phyloP scores from a whole-genome alignment of 2,329 filamentous ascomycete genomes.

The Aspergillus proliferans region DNA sequence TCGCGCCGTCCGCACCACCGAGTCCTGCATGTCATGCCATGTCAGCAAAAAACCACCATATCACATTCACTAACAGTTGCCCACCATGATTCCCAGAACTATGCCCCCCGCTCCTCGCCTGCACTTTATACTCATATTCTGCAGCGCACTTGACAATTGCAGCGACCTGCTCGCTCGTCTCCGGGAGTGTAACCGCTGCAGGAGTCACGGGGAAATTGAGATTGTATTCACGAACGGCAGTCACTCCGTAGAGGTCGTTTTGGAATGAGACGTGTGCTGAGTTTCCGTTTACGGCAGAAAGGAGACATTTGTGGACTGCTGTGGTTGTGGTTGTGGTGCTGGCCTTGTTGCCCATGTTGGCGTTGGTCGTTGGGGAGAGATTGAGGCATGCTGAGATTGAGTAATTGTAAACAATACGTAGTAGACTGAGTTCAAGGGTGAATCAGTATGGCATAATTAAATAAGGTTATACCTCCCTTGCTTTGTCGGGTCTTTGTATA shows the following conservation, averaged over 20 bases:
- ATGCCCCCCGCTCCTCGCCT: slow-evolving; percentile 49
- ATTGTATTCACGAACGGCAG: slow-evolving; percentile 18
- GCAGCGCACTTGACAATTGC: slow-evolving; percentile 44
- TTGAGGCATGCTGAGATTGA: no score
- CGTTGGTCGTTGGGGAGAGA: no score
- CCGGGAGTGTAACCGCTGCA: slow-evolving; percentile 27
- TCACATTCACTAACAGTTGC: no score
- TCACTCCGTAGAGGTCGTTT: slow-evolving; percentile 1
- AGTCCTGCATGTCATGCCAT: slow-evolving; percentile 15
- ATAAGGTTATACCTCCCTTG: no score
- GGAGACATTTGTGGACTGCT: no score
- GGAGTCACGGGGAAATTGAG: slow-evolving; percentile 23
- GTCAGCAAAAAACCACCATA: not conserved
- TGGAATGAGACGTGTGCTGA: slow-evolving; percentile 5
- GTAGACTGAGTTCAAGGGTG: no score
- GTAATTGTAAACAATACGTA: no score
- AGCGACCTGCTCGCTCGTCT: slow-evolving; percentile 38
- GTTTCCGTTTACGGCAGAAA: slow-evolving; percentile 10
- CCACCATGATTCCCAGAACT: slow-evolving; percentile 48
- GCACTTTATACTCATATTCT: slow-evolving; percentile 41
- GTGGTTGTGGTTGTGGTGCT: no score
- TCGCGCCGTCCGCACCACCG: slow-evolving; percentile 26
- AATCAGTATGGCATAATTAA: no score
- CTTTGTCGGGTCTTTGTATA: no score
- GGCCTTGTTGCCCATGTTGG: no score